Evolutionary conservation across 1,139 yeast species (phyloP).

Genomic region (Diutina scorzettiae): DNA sequence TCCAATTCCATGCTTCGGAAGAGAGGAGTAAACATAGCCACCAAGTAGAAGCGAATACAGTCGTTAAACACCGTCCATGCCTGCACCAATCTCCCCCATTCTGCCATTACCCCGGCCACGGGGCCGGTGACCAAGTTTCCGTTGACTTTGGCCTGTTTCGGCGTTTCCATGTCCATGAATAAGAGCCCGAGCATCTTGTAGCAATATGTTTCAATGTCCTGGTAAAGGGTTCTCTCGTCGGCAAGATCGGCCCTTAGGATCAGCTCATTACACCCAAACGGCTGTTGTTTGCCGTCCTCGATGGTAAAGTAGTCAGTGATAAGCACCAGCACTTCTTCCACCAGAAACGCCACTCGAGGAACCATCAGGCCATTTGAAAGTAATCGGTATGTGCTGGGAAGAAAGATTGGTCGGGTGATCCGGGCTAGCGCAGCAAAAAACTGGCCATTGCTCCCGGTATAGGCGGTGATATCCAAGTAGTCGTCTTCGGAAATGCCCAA

Average conservation of each 20-base stretch:
- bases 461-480: background rate
- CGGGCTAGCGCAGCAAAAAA: background rate
- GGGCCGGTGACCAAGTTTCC: background rate
- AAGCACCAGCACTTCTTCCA: background rate
- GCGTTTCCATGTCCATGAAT: background rate
- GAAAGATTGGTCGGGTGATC: background rate
- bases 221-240: too few relatives aligned
- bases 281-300: background rate
- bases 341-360: background rate
- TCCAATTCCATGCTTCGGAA: background rate
- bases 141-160: background rate
- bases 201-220: conserved; percentile 2
- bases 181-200: conserved; percentile 1
- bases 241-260: too few relatives aligned
- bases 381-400: background rate
- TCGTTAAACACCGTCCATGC: background rate
- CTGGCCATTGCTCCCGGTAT: background rate
- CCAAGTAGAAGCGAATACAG: background rate
- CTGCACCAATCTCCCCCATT: conserved; percentile 1
- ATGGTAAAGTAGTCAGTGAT: background rate
- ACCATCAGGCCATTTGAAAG: background rate
- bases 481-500: background rate
- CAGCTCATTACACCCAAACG: background rate
- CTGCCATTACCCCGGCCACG: conserved; percentile 1
- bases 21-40: background rate